Base-by-base conservation (phyloP, 176 grass and related monocot genomes). In the Cenchrus americanus region DNA sequence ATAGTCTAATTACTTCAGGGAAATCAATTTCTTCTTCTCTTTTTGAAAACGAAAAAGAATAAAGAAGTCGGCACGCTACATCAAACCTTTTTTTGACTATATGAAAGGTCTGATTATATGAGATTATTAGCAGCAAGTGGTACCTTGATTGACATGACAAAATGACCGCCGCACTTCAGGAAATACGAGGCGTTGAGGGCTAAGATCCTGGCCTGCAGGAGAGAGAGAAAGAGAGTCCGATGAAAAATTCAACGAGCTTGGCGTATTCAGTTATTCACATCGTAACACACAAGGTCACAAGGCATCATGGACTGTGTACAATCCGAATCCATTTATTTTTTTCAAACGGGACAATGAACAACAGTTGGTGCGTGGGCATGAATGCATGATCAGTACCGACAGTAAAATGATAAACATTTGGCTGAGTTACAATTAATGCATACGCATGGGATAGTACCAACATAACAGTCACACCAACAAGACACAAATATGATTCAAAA, bases 61-160 rank as follows among this genome's bases (percentile, higher is more conserved):
- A 21, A 7, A 55, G 52, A 55, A 55, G 52, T 55, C 52, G 17
- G 52, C 14, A 55, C 17, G 14, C 52, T 9, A 19, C 52, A 7
- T 19, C 15, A 18, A 54, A 55, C 15, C 52, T 5, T 19, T 54
- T 5, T 19, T 54, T 5, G 52, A 54, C 52, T 54, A 54, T 54
- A 12, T 18, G 5, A 30, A 30, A 30, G 27, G 27, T 30, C 27
- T 37, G 34, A 37, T 4, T 37, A 37, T 37, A 37, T 37, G 34
- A 37, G 4, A 37, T 4, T 37, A n/a, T 58, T 58, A 21, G 54
- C 5, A 54, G 50, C 19, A 58, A 58, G 54, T 58, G 2, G 1
- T 92, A 97, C 95, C 95, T 97, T 97, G 65, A 97, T 94, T 12
- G 95, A 97, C 55, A 97, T 97, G 69, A 94, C 95, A 19, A 97